Evolutionary conservation across 371 early-diverging fungal genomes (phyloP).

Genomic region (Mortierella sp.): DNA sequence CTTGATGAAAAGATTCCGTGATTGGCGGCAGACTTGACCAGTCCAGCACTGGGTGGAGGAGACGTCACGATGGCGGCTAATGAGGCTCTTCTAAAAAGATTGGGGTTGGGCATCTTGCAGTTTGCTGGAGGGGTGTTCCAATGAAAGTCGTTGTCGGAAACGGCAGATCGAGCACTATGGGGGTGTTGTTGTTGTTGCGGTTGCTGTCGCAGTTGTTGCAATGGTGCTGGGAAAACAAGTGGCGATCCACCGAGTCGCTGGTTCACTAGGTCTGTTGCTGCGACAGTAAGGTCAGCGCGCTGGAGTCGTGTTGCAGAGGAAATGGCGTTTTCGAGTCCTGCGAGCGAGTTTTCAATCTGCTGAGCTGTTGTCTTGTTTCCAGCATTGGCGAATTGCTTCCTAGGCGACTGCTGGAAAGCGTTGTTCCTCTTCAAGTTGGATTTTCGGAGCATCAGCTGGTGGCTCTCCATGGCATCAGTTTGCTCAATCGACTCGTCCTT

Average conservation of each 20-base stretch:
- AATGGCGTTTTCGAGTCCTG: neutral
- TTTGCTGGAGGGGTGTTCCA: slow-evolving; percentile 32
- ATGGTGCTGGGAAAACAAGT: neutral
- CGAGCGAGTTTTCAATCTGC: neutral
- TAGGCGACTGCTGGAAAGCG: neutral
- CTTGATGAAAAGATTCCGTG: slow-evolving; percentile 16
- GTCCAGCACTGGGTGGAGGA: slow-evolving; percentile 26
- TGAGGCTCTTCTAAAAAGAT: slow-evolving; percentile 28
- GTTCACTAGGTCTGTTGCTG: slow-evolving; percentile 13
- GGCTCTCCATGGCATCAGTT: slow-evolving; percentile 20
- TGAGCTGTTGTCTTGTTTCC: neutral
- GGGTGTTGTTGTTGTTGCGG: slow-evolving; percentile 9
- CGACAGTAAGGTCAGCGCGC: slow-evolving; percentile 25
- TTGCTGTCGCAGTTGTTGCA: neutral
- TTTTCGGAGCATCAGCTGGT: slow-evolving; percentile 9
- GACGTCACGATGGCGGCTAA: slow-evolving; percentile 20
- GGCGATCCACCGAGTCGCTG: neutral
- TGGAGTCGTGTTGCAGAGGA: slow-evolving; percentile 17
- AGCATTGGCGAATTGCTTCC: neutral
- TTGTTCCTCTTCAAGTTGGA: neutral
- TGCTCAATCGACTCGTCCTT: slow-evolving; percentile 12
- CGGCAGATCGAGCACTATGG: slow-evolving; percentile 6
- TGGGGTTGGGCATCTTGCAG: slow-evolving; percentile 22
- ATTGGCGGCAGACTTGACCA: slow-evolving; percentile 34
- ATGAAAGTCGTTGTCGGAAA: neutral